Conservation (phyloP, 768 basidiomycete species). For the Pisolithus sp. region DNA sequence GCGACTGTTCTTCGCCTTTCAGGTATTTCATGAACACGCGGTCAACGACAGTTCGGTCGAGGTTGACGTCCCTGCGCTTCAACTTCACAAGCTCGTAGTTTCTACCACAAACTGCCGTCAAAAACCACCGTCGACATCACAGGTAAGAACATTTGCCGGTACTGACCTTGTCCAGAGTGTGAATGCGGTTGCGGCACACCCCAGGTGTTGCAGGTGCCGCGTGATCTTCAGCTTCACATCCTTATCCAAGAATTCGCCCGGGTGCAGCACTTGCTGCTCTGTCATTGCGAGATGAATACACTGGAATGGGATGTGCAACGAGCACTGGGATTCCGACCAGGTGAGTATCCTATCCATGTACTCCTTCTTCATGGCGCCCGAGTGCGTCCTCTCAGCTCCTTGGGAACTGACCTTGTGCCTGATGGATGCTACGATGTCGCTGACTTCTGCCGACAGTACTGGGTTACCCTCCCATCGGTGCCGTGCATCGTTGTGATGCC, state of each 20-base stretch:
- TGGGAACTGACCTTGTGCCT: slow-evolving; percentile 12
- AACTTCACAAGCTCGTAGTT: slow-evolving; percentile 27
- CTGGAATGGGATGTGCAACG: not conserved
- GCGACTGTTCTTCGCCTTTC: not conserved
- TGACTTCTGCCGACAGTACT: slow-evolving; percentile 18
- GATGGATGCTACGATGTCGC: slow-evolving; percentile 18
- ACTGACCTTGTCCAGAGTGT: not conserved
- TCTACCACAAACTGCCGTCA: slow-evolving; percentile 7
- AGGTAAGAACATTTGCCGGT: too few species aligned
- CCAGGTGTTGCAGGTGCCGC: not conserved
- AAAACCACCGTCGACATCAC: not conserved
- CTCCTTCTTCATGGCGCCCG: too few species aligned
- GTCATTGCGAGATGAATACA: not conserved
- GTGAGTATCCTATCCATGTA: not conserved
- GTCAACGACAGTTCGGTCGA: not conserved
- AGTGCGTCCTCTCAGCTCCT: too few species aligned
- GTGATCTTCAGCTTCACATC: not conserved
- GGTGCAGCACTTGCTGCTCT: not conserved
- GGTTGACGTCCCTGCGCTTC: slow-evolving; percentile 15
- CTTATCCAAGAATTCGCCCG: not conserved
- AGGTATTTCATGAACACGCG: slow-evolving; percentile 3
- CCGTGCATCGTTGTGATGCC: slow-evolving; percentile 18
- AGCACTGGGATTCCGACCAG: not conserved
- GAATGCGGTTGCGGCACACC: not conserved
- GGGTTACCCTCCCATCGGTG: slow-evolving; percentile 25